These are phyloP conservation scores for Fomes fomentarius DNA, from an alignment of 1,284 basidiomycete species.

Conservation along the genomic window DNA sequence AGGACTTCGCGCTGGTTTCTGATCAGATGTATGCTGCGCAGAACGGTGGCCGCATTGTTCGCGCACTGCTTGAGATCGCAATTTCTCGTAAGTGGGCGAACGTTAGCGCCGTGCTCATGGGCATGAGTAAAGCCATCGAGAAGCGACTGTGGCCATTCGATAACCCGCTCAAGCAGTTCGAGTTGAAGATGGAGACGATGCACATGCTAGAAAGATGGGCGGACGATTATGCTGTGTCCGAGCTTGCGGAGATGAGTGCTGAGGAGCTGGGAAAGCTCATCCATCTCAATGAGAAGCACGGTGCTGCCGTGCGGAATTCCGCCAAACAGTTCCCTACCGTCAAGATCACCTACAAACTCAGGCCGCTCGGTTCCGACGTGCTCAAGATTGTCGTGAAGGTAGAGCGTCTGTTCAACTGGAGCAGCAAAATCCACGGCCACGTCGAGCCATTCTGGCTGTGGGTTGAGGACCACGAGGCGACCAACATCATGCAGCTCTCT, in stretches of 20 bases:
- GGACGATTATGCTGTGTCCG: constrained; percentile 80
- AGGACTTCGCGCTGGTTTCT: constrained; percentile 97
- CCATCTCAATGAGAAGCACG: constrained; percentile 88
- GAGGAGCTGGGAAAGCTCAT: constrained; percentile 83
- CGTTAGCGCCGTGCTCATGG: constrained; percentile 81
- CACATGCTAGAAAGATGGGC: constrained; percentile 84
- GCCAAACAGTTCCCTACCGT: constrained; percentile 88
- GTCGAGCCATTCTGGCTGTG: constrained; percentile 95
- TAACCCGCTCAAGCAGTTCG: constrained; percentile 86
- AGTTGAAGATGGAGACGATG: constrained; percentile 79
- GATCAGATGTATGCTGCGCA: constrained; percentile 94
- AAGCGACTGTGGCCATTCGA: constrained; percentile 96
- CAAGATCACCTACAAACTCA: constrained; percentile 69
- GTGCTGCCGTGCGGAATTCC: constrained; percentile 76
- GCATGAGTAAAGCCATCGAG: constrained; percentile 93
- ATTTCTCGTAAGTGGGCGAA: constrained; percentile 92
- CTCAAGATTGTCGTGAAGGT: constrained; percentile 78
- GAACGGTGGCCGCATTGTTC: constrained; percentile 93
- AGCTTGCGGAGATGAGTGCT: constrained; percentile 78
- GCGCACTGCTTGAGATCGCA: constrained; percentile 93
- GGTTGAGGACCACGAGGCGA: constrained; percentile 86
- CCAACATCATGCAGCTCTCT: constrained; percentile 83
- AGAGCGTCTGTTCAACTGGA: constrained; percentile 85
- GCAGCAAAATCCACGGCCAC: constrained; percentile 71
- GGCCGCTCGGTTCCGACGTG: constrained; percentile 84